A percentile compares a stretch with the other conserved stretches of the same genome.
Evolutionary conservation across 768 basidiomycete genomes (phyloP).

Genomic region (Russula sp.): DNA sequence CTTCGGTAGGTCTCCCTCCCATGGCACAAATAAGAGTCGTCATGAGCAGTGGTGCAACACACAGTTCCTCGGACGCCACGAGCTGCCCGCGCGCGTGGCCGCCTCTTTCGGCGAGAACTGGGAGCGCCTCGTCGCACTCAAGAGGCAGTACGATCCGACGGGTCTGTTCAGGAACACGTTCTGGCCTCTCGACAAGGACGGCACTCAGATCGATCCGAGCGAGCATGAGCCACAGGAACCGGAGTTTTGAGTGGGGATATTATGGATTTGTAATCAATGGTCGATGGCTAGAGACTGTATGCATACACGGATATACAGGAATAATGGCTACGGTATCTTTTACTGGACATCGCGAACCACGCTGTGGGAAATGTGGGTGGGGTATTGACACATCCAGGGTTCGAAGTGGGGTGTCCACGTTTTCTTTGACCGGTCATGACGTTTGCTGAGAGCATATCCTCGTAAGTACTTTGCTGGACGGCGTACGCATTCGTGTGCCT

Average conservation of each 20-base stretch:
- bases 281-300: not conserved
- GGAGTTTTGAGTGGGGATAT: not conserved
- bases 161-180: constrained; percentile 72
- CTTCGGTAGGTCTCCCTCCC: constrained; percentile 56
- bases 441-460: no score
- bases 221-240: constrained; percentile 60
- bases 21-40: not conserved
- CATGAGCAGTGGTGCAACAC: not conserved
- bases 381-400: no score
- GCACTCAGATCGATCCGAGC: constrained; percentile 48
- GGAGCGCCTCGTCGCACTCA: constrained; percentile 62
- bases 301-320: not conserved
- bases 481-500: no score
- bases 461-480: no score
- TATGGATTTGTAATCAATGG: not conserved
- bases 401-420: no score
- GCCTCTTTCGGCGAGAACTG: constrained; percentile 73
- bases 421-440: no score
- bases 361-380: no score
- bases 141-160: constrained; percentile 68
- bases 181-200: constrained; percentile 67
- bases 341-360: no score
- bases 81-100: constrained; percentile 54
- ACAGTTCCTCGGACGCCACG: constrained; percentile 73
- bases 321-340: no score